Base-by-base conservation (phyloP, 352 stramenopile species). In the Globisporangium viniferum region DNA sequence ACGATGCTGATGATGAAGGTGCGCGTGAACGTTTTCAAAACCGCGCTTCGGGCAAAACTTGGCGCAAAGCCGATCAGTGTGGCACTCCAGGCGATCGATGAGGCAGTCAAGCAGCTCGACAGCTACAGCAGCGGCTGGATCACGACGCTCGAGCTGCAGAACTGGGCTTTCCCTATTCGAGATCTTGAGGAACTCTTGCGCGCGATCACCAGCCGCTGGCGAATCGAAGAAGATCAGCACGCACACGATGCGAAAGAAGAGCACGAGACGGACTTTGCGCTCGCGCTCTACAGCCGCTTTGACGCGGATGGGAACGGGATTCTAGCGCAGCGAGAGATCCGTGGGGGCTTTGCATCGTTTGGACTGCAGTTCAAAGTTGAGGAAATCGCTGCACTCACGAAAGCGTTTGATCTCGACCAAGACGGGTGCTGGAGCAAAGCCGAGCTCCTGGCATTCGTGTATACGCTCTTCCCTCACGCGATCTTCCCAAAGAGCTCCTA, bases 111-210 rank as follows among this genome's bases (percentile, higher is more conserved):
- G n/a, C 70, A 62, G 27, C 68, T 92, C 4, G 82, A 94, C 63
- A 77, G 69, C 7, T 80, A 92, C 59, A 57, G 59, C 12, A 94
- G 86, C 36, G 81, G 81, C 10, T 92, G 82, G 82, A 80, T 94
- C 62, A 90, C 86, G 10, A 87, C 82, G 6, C 64, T 54, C 22
- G 84, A 92, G 56, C 64, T 94, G 5, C 68, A 57, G 6, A 9
- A 35, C 0, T 94, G 86, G 84, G 59, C 80, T 15, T 84, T 81
- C 39, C 84, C 86, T 20, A 58, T 75, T 36, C 82, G 84, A 44
- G 82, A 91, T 35, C 68, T 92, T 1, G 82, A 92, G 67, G 84
- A 89, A 55, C 62, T 92, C n/a, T 62, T 81, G 27, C 63, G 67
- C 7, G 31, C 86, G 3, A 66, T 90, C 48, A 70, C 71, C 4